Base-by-base conservation (phyloP, 306 rosid species). In the Gastrolobium bilobum region DNA sequence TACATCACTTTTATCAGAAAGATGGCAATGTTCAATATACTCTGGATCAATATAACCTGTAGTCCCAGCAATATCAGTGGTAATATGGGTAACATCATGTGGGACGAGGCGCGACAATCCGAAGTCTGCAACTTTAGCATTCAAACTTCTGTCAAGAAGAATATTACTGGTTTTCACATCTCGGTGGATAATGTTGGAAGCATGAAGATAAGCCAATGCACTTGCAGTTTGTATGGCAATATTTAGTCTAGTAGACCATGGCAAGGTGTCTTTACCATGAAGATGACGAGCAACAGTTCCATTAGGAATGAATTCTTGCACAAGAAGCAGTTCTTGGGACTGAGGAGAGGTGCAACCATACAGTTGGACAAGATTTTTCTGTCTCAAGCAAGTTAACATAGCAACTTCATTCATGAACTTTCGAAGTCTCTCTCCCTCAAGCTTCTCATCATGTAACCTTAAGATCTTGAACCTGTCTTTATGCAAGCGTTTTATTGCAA, bases 11-110 rank as follows among this genome's bases (percentile, higher is more conserved):
- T 86, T 91, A 10, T 82, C 83, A 7, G 92, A 87, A 10, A 93
- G 95, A 82, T 88, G 95, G 61, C 89, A 84, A 50, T 81, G 85
- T 43, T 87, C 86, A 11, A 75, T 86, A 65, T 91, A 91, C 46
- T 86, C 94, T 0, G 95, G 97, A 80, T 91, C 97, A 14, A 89
- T 90, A 37, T 93, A 93, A 34, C 96, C 97, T 0, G 83, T 90
- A 70, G 94, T 90, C 31, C 97, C 97, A 43, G 84, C 89, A 46
- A 92, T 91, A 63, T 89, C 89, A 14, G 96, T 93, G 4, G 94
- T 86, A 10, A 91, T 43, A n/a, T 93, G 97, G 0, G 94, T 86
- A 80, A 86, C 87, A 4, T 88, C 84, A 0, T 33, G 64, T 0
- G 97, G 94, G 77, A 90, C 86, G 70, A 88, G 84, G 35, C 92